A percentile compares a stretch with the other conserved stretches of the same genome.
phyloP scores from a whole-genome alignment of 1,284 basidiomycete species.

The Ustilago sp. region DNA sequence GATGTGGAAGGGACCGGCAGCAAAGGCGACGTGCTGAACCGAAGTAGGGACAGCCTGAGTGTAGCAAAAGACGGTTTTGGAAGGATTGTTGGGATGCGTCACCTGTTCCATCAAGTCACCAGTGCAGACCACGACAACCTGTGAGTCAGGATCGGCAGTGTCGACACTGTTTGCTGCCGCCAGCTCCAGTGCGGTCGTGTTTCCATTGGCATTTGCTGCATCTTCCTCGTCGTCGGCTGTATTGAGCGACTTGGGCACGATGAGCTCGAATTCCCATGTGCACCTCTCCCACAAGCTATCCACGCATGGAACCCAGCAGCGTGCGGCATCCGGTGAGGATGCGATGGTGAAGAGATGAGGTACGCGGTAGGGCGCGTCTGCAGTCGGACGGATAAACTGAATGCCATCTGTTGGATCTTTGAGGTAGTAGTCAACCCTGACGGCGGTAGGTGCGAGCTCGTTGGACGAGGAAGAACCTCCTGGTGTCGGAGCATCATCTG shows the following conservation, averaged over 20 bases:
- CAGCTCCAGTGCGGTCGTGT: slow-evolving; percentile 13
- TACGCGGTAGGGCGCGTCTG: slow-evolving; percentile 82
- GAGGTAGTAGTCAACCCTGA: slow-evolving; percentile 83
- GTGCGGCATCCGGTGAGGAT: slow-evolving; percentile 86
- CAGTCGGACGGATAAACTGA: slow-evolving; percentile 83
- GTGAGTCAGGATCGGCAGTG: slow-evolving; percentile 65
- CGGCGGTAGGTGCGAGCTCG: slow-evolving; percentile 81
- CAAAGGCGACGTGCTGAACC: slow-evolving; percentile 94
- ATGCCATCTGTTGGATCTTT: slow-evolving; percentile 85
- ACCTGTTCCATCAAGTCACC: slow-evolving; percentile 77
- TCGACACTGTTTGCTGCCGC: slow-evolving; percentile 13
- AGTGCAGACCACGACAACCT: slow-evolving; percentile 84
- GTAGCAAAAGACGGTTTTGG: slow-evolving; percentile 94
- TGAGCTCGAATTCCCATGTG: slow-evolving; percentile 98
- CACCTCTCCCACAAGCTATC: slow-evolving; percentile 96
- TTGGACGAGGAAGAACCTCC: slow-evolving; percentile 45
- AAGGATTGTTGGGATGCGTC: slow-evolving; percentile 90
- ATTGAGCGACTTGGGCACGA: slow-evolving; percentile 80
- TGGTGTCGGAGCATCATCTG: slow-evolving; percentile 39
- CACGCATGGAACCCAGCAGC: slow-evolving; percentile 97
- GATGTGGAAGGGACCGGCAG: slow-evolving; percentile 86
- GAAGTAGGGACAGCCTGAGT: slow-evolving; percentile 88
- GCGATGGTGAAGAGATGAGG: slow-evolving; percentile 91
- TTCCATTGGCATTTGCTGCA: slow-evolving; percentile 7
- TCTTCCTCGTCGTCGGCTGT: slow-evolving; percentile 36